Percentiles rank a stretch among this genome's conserved stretches.
These are phyloP conservation scores for Ceratobasidium sp. DNA, from an alignment of 1,284 basidiomycete genomes.

Conservation along the genomic window DNA sequence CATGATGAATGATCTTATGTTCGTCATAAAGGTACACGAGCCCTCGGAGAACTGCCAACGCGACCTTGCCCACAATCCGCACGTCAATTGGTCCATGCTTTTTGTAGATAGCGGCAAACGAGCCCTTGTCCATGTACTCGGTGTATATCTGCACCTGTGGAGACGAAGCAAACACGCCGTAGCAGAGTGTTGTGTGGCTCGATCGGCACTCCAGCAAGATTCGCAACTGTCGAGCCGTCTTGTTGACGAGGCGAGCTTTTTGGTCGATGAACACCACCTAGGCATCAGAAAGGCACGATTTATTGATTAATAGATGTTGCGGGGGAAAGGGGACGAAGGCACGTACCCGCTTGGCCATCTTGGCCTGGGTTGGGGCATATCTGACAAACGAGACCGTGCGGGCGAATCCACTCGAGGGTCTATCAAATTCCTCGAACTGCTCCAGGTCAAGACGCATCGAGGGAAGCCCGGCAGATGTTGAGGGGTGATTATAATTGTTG, in stretches of 20 bases:
- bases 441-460: slow-evolving; percentile 81
- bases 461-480: too few species aligned
- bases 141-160: slow-evolving; percentile 99
- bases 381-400: slow-evolving; percentile 96
- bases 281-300: not conserved
- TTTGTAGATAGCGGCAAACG: slow-evolving; percentile 93
- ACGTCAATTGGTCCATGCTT: slow-evolving; percentile 90
- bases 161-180: slow-evolving; percentile 93
- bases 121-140: slow-evolving; percentile 95
- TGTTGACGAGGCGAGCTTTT: slow-evolving; percentile 95
- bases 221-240: slow-evolving; percentile 96
- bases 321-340: too few species aligned
- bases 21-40: slow-evolving; percentile 98
- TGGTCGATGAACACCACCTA: slow-evolving; percentile 98
- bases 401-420: slow-evolving; percentile 97
- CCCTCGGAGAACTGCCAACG: slow-evolving; percentile 91
- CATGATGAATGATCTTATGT: slow-evolving; percentile 97
- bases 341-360: slow-evolving; percentile 95
- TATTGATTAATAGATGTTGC: too few species aligned
- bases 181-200: slow-evolving; percentile 94
- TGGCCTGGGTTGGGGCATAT: slow-evolving; percentile 85
- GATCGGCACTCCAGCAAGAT: slow-evolving; percentile 98
- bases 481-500: too few species aligned
- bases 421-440: slow-evolving; percentile 84
- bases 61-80: slow-evolving; percentile 89